Percentiles rank a stretch among this genome's conserved stretches.
These are phyloP conservation scores for Musa balbisiana DNA, from an alignment of 202 grass and related monocot genomes.

Conservation along the genomic window DNA sequence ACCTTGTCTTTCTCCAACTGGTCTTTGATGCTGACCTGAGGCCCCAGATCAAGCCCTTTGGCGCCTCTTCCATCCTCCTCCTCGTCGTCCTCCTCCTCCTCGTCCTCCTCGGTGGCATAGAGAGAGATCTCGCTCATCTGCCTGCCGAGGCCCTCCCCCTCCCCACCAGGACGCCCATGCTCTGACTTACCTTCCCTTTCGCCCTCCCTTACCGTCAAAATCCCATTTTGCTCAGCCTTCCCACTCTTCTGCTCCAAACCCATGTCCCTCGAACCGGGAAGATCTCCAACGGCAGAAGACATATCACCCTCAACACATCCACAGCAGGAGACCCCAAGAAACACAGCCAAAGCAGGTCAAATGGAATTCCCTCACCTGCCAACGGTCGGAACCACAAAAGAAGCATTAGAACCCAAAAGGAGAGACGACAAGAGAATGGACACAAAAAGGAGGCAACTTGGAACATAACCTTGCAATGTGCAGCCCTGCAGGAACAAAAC, in stretches of 20 bases:
- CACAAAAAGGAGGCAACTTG: background rate
- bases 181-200: background rate
- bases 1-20: constrained; percentile 99
- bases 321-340: background rate
- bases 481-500: background rate
- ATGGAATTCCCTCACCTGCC: background rate
- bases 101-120: constrained; percentile 34
- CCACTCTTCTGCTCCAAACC: constrained; percentile 21
- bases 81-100: background rate
- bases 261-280: constrained; percentile 18
- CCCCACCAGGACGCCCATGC: background rate
- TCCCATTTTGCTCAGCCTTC: background rate
- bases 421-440: background rate
- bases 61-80: constrained; percentile 25
- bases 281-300: constrained; percentile 18
- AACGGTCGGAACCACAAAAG: background rate
- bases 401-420: background rate
- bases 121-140: constrained; percentile 34
- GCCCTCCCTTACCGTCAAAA: background rate
- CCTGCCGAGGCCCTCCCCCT: constrained; percentile 18
- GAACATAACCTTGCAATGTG: background rate
- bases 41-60: constrained; percentile 70
- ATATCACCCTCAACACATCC: background rate
- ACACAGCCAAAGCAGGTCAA: background rate
- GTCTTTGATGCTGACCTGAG: constrained; percentile 94